Evolutionary conservation across 2,329 filamentous ascomycete genomes (phyloP).

Genomic region (Ophiostoma quercus): DNA sequence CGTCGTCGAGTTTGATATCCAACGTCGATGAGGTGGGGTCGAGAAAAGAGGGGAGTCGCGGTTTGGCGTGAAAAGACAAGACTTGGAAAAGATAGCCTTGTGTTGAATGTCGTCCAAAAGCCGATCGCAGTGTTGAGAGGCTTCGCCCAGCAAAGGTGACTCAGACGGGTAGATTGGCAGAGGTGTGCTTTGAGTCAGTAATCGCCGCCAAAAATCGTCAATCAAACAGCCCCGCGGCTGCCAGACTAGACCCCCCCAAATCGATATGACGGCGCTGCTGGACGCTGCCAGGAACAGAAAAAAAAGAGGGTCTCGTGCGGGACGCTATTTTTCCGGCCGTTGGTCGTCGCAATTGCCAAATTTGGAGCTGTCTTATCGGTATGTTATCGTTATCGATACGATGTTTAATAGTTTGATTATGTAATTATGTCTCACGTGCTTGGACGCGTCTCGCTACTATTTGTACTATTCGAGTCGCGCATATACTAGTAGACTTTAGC

Average conservation of each 20-base stretch:
- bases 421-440: background rate
- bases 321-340: constrained; percentile 23
- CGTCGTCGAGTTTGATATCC: constrained; percentile 24
- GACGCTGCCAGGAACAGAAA: constrained; percentile 10
- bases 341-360: background rate
- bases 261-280: constrained; percentile 5
- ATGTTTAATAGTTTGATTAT: background rate
- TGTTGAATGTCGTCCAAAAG: background rate
- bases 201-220: constrained; percentile 10
- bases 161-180: constrained; percentile 9
- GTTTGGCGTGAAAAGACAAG: background rate
- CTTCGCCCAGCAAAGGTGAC: constrained; percentile 14
- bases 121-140: background rate
- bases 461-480: background rate
- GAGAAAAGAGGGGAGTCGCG: background rate
- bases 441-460: background rate
- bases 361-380: background rate
- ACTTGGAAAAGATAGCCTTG: background rate
- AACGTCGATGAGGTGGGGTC: background rate
- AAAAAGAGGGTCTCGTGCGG: constrained; percentile 15
- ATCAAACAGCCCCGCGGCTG: constrained; percentile 9
- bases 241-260: background rate
- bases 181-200: constrained; percentile 7
- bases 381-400: background rate
- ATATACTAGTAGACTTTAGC: background rate